Evolutionary conservation across 2,329 filamentous ascomycete genomes (phyloP).

Genomic region (Fusarium solani-melongenae): DNA sequence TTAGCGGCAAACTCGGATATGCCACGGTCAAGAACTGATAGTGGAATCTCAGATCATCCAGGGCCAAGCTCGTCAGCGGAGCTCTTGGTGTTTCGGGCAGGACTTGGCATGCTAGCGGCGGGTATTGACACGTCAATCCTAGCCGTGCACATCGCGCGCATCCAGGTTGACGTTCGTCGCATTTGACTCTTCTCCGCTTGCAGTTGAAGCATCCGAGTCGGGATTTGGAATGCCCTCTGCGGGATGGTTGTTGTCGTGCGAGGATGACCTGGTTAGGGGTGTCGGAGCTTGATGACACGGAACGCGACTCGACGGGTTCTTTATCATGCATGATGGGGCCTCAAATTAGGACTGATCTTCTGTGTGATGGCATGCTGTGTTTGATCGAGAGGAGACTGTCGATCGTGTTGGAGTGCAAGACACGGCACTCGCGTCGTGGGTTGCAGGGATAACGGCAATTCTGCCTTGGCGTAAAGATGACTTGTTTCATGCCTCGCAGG

Average conservation of each 20-base stretch:
- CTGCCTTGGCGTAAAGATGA: background rate
- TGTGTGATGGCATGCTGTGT: background rate
- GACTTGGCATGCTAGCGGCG: constrained; percentile 27
- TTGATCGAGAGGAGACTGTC: background rate
- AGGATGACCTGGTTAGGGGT: background rate
- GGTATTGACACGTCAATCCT: constrained; percentile 49
- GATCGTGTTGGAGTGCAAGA: background rate
- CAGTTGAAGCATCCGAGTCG: constrained; percentile 49
- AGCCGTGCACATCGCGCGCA: constrained; percentile 49
- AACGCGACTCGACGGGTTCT: background rate
- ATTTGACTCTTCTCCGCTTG: constrained; percentile 47
- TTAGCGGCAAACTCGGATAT: constrained; percentile 50
- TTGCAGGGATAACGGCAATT: background rate
- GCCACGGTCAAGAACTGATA: constrained; percentile 61
- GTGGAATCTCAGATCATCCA: constrained; percentile 61
- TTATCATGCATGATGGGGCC: background rate
- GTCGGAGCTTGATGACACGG: background rate
- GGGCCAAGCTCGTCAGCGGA: constrained; percentile 43
- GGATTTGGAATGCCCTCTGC: constrained; percentile 43
- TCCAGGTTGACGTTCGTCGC: constrained; percentile 44
- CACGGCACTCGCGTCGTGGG: background rate
- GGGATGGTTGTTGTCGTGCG: background rate
- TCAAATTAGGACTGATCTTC: background rate
- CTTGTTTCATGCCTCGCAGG: background rate
- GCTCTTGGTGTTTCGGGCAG: constrained; percentile 20